Percentiles rank a stretch among this genome's conserved stretches.
phyloP scores from a whole-genome alignment of 2,329 filamentous ascomycete species.

The Pseudopithomyces maydicus region DNA sequence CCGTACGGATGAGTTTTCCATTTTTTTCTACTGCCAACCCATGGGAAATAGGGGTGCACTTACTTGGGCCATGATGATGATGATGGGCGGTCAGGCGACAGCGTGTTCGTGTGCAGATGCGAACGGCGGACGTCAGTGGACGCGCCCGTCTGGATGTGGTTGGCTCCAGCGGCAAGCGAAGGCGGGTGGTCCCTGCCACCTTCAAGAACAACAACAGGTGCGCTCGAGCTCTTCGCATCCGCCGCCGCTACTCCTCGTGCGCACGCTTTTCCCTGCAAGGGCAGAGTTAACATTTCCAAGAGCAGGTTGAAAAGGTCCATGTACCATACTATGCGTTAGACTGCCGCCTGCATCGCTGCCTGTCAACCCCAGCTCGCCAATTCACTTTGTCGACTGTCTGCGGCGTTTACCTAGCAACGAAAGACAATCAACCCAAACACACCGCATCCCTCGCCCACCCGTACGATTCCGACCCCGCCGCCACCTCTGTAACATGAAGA shows the following conservation, averaged over 20 bases:
- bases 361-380: conserved; percentile 35
- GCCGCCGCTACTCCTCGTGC: conserved; percentile 14
- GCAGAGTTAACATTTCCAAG: conserved; percentile 14
- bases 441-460: conserved; percentile 21
- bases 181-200: conserved; percentile 20
- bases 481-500: conserved; percentile 40
- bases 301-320: conserved; percentile 13
- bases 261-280: conserved; percentile 8
- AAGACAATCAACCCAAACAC: conserved; percentile 12
- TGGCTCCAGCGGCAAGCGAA: conserved; percentile 11
- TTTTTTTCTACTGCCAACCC: too few relatives aligned
- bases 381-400: conserved; percentile 44
- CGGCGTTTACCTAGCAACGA: conserved; percentile 42
- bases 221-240: conserved; percentile 25
- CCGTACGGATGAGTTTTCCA: too few relatives aligned
- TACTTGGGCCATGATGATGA: conserved; percentile 31
- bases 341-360: conserved; percentile 17
- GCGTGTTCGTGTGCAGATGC: not conserved
- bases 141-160: conserved; percentile 7
- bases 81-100: not conserved
- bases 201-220: conserved; percentile 29
- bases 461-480: conserved; percentile 5
- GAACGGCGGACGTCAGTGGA: not conserved
- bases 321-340: conserved; percentile 21
- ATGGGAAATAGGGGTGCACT: not conserved